These are phyloP conservation scores for Panus rudis DNA, from an alignment of 768 basidiomycete genomes.

Conservation along the genomic window DNA sequence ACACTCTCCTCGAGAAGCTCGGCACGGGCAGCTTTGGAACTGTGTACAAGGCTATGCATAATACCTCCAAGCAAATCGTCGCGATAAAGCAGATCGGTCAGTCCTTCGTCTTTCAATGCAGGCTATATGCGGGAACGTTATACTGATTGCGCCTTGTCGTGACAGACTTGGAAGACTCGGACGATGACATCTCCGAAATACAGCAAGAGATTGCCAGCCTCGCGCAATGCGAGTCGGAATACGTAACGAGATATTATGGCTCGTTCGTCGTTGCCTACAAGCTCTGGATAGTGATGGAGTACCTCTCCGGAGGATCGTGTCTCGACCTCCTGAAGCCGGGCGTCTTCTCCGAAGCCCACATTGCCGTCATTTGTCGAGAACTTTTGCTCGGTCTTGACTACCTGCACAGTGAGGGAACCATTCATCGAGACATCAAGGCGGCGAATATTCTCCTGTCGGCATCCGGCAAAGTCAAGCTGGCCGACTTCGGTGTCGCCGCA, in stretches of 20 bases:
- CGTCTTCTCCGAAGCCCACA: slow-evolving; percentile 85
- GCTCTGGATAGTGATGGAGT: slow-evolving; percentile 99
- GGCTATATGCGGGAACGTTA: background rate
- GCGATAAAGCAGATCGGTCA: slow-evolving; percentile 97
- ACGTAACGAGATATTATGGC: slow-evolving; percentile 94
- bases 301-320: slow-evolving; percentile 97
- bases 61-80: slow-evolving; percentile 89
- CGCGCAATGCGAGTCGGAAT: slow-evolving; percentile 93
- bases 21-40: slow-evolving; percentile 96
- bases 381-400: slow-evolving; percentile 91
- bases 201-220: slow-evolving; percentile 98
- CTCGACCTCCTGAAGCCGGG: slow-evolving; percentile 93
- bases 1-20: slow-evolving; percentile 91
- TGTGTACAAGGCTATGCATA: slow-evolving; percentile 96
- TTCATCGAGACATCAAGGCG: slow-evolving; percentile 98
- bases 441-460: slow-evolving; percentile 91
- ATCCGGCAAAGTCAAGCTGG: slow-evolving; percentile 90
- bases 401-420: slow-evolving; percentile 92
- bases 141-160: background rate
- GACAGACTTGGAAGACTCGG: slow-evolving; percentile 94
- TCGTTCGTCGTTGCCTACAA: slow-evolving; percentile 96
- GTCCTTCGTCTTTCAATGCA: slow-evolving; percentile 1
- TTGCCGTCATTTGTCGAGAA: slow-evolving; percentile 91
- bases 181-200: slow-evolving; percentile 98
- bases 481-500: slow-evolving; percentile 97